These are phyloP conservation scores for Trichoderma simmonsii DNA, from an alignment of 2,329 filamentous ascomycete genomes.

Conservation along the genomic window DNA sequence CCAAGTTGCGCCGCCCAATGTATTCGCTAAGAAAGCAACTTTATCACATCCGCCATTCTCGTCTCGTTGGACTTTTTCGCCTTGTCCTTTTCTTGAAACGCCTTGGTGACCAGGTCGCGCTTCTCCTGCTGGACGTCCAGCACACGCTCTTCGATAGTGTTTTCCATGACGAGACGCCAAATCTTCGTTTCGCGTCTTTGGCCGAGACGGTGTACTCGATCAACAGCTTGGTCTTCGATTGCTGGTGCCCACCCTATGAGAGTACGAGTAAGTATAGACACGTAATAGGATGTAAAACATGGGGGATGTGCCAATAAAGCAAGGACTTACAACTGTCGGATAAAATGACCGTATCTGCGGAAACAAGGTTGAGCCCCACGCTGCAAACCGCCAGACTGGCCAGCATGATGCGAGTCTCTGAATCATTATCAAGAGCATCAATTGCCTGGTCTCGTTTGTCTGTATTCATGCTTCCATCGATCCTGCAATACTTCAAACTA, in stretches of 20 bases:
- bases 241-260: constrained; percentile 77
- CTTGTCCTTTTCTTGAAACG: constrained; percentile 69
- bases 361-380: constrained; percentile 81
- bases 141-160: constrained; percentile 76
- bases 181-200: constrained; percentile 77
- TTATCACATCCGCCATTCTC: constrained; percentile 53
- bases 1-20: not conserved
- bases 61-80: constrained; percentile 55
- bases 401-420: constrained; percentile 69
- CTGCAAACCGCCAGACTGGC: constrained; percentile 79
- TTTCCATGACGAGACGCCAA: constrained; percentile 78
- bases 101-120: constrained; percentile 70
- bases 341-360: constrained; percentile 81
- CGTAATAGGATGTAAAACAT: not conserved
- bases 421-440: constrained; percentile 62
- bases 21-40: constrained; percentile 23
- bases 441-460: constrained; percentile 70
- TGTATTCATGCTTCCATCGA: constrained; percentile 78
- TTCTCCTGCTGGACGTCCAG: constrained; percentile 76
- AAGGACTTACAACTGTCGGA: constrained; percentile 64
- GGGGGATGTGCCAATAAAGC: not conserved
- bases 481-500: constrained; percentile 63
- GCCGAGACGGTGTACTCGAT: constrained; percentile 81
- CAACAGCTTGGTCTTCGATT: constrained; percentile 87
- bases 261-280: not conserved